Percentiles rank a stretch among this genome's conserved stretches.
phyloP scores from a whole-genome alignment of 345 rosid species.

The Heritiera littoralis region DNA sequence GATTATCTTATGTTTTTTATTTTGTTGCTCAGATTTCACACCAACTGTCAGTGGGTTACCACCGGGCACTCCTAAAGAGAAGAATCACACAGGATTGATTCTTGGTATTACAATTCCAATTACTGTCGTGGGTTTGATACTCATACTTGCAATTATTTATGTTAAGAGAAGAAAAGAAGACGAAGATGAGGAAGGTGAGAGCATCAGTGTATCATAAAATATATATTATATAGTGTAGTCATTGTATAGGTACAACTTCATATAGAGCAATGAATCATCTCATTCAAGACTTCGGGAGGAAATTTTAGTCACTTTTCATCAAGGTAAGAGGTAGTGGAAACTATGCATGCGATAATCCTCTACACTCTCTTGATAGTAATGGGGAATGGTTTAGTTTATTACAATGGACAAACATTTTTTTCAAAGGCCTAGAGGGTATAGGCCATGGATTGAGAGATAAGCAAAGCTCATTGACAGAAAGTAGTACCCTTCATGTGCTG shows the following conservation, averaged over 20 bases:
- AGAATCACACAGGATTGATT: slow-evolving; percentile 27
- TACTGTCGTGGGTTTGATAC: slow-evolving; percentile 20
- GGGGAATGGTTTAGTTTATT: not conserved
- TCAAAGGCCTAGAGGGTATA: not conserved
- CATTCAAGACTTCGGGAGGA: not conserved
- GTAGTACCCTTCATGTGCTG: too few relatives aligned
- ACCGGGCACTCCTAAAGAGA: not conserved
- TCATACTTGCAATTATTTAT: not conserved
- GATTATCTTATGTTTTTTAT: not conserved
- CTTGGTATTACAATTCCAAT: slow-evolving; percentile 28
- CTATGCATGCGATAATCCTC: not conserved
- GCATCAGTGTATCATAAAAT: not conserved
- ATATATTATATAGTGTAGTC: not conserved
- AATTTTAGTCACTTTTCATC: not conserved
- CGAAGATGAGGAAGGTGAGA: slow-evolving; percentile 31
- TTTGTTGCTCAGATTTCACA: slow-evolving; percentile 21
- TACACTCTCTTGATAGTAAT: not conserved
- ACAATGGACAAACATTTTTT: not conserved
- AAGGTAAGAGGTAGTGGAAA: not conserved
- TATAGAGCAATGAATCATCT: not conserved
- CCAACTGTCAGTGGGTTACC: slow-evolving; percentile 16
- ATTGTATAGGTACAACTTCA: not conserved
- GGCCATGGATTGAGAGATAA: too few relatives aligned
- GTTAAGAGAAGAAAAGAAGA: not conserved
- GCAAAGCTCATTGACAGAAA: too few relatives aligned